These are phyloP conservation scores for Megacollybia marginata DNA, from an alignment of 768 basidiomycete species.

Conservation along the genomic window DNA sequence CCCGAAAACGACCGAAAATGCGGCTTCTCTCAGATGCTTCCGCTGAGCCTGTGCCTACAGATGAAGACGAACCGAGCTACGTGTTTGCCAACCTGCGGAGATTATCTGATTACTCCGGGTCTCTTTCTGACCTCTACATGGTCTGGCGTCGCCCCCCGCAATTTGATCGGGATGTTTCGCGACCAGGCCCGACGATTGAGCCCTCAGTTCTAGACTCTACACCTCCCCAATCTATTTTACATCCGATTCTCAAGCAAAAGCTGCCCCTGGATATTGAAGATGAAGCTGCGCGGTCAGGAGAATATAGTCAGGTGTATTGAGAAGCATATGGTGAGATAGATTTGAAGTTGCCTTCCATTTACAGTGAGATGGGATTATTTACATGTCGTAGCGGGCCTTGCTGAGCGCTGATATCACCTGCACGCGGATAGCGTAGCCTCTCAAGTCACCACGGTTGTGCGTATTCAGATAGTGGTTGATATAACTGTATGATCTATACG, in stretches of 20 bases:
- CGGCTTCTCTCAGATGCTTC: neutral
- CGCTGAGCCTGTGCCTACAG: neutral
- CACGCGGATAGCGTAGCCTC: no score
- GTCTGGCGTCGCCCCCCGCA: neutral
- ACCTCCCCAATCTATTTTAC: neutral
- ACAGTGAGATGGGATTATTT: no score
- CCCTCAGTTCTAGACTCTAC: neutral
- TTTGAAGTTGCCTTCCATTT: no score
- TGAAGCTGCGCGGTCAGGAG: no score
- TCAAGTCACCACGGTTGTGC: no score
- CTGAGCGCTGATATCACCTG: no score
- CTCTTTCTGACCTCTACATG: neutral
- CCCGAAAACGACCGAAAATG: neutral
- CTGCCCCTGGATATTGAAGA: no score
- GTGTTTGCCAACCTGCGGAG: neutral
- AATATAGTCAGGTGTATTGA: no score
- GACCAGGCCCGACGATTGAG: neutral
- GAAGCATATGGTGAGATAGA: no score
- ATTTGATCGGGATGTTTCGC: neutral
- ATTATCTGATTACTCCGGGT: neutral
- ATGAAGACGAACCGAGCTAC: neutral
- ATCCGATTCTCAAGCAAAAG: neutral
- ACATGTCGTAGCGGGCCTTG: no score
- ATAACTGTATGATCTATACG: no score
- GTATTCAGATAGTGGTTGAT: no score